Percentiles rank a stretch among this genome's conserved stretches.
These are phyloP conservation scores for Paraphoma chrysanthemicola DNA, from an alignment of 2,329 filamentous ascomycete species.

Conservation along the genomic window DNA sequence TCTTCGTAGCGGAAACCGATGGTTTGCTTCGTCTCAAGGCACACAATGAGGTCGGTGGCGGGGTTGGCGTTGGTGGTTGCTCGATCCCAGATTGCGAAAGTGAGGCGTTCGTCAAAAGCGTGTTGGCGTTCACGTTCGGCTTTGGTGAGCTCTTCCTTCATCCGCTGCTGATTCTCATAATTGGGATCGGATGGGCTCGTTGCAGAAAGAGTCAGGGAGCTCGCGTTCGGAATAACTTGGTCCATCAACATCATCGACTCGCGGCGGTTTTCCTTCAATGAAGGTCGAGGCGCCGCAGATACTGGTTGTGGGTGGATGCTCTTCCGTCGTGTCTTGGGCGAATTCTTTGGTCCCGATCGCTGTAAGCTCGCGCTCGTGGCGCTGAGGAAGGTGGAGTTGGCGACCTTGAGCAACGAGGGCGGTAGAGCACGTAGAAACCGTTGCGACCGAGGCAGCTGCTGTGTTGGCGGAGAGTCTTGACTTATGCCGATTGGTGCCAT, in stretches of 20 bases:
- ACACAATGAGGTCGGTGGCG: slow-evolving; percentile 90
- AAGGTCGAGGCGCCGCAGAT: slow-evolving; percentile 22
- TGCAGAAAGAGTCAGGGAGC: slow-evolving; percentile 37
- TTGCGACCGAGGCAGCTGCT: slow-evolving; percentile 89
- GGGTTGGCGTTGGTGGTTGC: slow-evolving; percentile 92
- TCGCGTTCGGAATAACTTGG: slow-evolving; percentile 51
- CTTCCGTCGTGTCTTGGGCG: slow-evolving; percentile 44
- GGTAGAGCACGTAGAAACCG: slow-evolving; percentile 88
- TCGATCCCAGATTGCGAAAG: slow-evolving; percentile 91
- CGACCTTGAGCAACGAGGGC: slow-evolving; percentile 88
- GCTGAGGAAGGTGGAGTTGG: slow-evolving; percentile 94
- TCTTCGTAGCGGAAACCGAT: slow-evolving; percentile 98
- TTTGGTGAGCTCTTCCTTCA: slow-evolving; percentile 63
- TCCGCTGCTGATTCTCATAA: slow-evolving; percentile 34
- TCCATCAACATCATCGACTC: slow-evolving; percentile 60
- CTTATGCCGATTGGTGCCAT: slow-evolving; percentile 63
- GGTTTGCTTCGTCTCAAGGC: slow-evolving; percentile 85
- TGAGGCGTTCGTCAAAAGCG: slow-evolving; percentile 83
- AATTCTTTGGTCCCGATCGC: slow-evolving; percentile 61
- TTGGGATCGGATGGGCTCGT: slow-evolving; percentile 38
- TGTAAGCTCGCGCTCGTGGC: slow-evolving; percentile 83
- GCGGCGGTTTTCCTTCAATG: slow-evolving; percentile 45
- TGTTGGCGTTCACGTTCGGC: slow-evolving; percentile 75
- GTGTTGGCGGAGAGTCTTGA: slow-evolving; percentile 77
- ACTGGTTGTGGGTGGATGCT: slow-evolving; percentile 28